phyloP scores from a whole-genome alignment of 1,284 basidiomycete genomes.

The Ceratorhiza oryzae-sativae region DNA sequence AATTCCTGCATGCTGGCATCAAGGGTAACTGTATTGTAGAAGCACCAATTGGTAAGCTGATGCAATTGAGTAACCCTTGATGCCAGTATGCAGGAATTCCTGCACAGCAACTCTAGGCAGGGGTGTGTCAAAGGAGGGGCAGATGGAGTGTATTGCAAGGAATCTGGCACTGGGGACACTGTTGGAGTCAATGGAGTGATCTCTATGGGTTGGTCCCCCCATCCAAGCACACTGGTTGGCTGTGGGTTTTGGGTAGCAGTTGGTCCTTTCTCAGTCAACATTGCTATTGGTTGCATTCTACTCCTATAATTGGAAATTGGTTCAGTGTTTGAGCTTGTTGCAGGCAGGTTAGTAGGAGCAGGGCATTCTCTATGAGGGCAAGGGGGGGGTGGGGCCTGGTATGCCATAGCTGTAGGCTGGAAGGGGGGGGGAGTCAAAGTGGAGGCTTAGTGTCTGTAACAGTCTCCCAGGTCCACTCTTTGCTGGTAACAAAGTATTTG shows the following conservation, averaged over 20 bases:
- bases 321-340: background rate
- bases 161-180: background rate
- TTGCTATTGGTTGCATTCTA: background rate
- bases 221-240: background rate
- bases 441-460: conserved; percentile 2
- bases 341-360: background rate
- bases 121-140: background rate
- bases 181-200: background rate
- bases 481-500: background rate
- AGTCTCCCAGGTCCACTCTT: conserved; percentile 6
- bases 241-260: background rate
- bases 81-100: too few species aligned
- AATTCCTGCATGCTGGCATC: too few species aligned
- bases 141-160: background rate
- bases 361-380: background rate
- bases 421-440: background rate
- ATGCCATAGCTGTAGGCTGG: background rate
- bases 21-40: too few species aligned
- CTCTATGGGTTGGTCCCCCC: background rate
- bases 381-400: background rate
- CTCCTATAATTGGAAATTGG: background rate
- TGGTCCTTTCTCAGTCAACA: background rate
- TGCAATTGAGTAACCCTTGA: too few species aligned
- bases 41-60: too few species aligned
- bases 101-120: too few species aligned